Evolutionary conservation across 139 green algal species (phyloP).

Genomic region (Chlorella sp.): DNA sequence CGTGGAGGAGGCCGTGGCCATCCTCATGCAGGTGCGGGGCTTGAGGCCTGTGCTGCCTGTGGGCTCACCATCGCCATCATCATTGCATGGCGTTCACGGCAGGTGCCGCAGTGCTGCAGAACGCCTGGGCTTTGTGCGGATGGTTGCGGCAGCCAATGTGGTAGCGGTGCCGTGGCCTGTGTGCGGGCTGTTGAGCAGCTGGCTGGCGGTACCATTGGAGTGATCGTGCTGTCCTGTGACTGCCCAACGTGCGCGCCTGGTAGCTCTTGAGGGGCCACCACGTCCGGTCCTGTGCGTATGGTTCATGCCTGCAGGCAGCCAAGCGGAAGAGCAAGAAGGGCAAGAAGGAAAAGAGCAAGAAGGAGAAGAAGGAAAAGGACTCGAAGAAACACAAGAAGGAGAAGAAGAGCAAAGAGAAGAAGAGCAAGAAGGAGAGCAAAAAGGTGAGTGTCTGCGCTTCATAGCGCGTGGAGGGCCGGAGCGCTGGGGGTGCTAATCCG

Average conservation of each 20-base stretch:
- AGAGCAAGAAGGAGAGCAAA: background rate
- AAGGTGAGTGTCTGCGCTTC: no score
- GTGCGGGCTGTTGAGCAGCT: background rate
- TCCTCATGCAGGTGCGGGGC: background rate
- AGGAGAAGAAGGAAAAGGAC: conserved; percentile 1
- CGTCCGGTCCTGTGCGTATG: no score
- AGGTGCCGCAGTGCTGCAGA: no score
- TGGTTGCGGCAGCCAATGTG: background rate
- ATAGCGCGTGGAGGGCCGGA: no score
- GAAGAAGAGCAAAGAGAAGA: background rate
- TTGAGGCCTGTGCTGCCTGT: background rate
- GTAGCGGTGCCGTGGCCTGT: background rate
- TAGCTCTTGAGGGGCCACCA: no score
- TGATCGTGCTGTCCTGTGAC: background rate
- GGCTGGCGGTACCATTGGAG: background rate
- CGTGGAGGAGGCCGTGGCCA: conserved; percentile 5
- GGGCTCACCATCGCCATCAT: no score
- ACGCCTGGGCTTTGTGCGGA: background rate
- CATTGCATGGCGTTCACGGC: no score
- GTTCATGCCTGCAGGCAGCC: background rate
- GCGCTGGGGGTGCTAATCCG: no score
- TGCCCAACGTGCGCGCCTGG: background rate
- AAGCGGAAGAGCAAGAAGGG: background rate
- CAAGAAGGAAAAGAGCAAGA: conserved; percentile 6
- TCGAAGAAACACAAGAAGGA: conserved; percentile 2